Conservation (phyloP, 192 early-diverging fungal species). For the Thamnidium elegans region DNA sequence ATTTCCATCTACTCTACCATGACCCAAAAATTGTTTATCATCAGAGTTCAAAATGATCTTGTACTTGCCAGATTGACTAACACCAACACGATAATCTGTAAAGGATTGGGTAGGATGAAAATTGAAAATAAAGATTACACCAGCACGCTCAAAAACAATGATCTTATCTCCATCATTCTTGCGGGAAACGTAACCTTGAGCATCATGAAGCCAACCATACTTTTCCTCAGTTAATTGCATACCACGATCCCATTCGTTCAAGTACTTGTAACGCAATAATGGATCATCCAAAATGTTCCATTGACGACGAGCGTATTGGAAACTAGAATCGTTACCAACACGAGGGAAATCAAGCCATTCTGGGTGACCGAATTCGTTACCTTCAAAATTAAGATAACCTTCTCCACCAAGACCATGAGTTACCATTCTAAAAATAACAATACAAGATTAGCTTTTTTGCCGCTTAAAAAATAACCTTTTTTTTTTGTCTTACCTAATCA, state of each 20-base stretch:
- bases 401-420: slow-evolving; percentile 91
- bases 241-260: slow-evolving; percentile 84
- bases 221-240: slow-evolving; percentile 80
- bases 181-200: slow-evolving; percentile 77
- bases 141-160: slow-evolving; percentile 88
- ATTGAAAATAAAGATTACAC: slow-evolving; percentile 92
- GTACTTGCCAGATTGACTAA: slow-evolving; percentile 68
- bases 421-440: slow-evolving; percentile 53
- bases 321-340: slow-evolving; percentile 83
- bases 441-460: neutral
- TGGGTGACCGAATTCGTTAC: slow-evolving; percentile 98
- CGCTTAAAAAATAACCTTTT: neutral
- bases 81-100: slow-evolving; percentile 85
- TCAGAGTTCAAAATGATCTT: slow-evolving; percentile 78
- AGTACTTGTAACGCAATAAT: slow-evolving; percentile 87
- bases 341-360: slow-evolving; percentile 99
- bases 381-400: slow-evolving; percentile 96
- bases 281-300: slow-evolving; percentile 92
- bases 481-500: slow-evolving; percentile 69
- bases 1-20: slow-evolving; percentile 65
- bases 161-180: slow-evolving; percentile 94
- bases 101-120: slow-evolving; percentile 86
- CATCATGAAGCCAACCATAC: slow-evolving; percentile 64
- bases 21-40: slow-evolving; percentile 72
- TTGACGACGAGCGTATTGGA: slow-evolving; percentile 93